A percentile compares a stretch with the other conserved stretches of the same genome.
These are phyloP conservation scores for Arthroderma sp. DNA, from an alignment of 2,329 filamentous ascomycete species.

Conservation along the genomic window DNA sequence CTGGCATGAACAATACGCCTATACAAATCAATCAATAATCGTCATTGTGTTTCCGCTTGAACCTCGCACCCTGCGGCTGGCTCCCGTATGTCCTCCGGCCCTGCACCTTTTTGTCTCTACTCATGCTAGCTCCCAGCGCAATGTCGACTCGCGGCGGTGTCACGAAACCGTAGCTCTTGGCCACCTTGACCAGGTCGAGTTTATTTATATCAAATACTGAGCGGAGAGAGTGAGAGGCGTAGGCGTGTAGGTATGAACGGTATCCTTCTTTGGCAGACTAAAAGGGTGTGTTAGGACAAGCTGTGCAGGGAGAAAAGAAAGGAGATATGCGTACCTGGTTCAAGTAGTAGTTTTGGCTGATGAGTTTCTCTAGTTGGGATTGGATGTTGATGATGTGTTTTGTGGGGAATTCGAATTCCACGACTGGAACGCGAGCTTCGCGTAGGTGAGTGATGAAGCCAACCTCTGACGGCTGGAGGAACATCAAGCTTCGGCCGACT, in stretches of 20 bases:
- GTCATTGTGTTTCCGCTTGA: conserved; percentile 38
- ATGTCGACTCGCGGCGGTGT: conserved; percentile 70
- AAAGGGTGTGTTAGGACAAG: conserved; percentile 9
- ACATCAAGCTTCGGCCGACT: conserved; percentile 82
- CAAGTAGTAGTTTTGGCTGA: conserved; percentile 90
- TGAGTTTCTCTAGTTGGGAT: conserved; percentile 85
- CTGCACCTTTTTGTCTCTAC: conserved; percentile 57
- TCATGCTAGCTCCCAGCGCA: conserved; percentile 63
- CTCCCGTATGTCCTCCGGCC: conserved; percentile 63
- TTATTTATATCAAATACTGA: conserved; percentile 78
- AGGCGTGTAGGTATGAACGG: conserved; percentile 85
- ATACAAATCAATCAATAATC: conserved; percentile 4
- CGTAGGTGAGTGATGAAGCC: conserved; percentile 88
- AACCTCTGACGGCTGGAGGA: conserved; percentile 82
- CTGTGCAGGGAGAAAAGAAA: conserved; percentile 5
- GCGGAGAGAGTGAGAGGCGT: conserved; percentile 71
- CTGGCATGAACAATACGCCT: too few relatives aligned
- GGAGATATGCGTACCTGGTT: conserved; percentile 53
- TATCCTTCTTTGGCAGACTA: conserved; percentile 61
- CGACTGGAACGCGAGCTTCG: conserved; percentile 79
- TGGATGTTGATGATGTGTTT: conserved; percentile 88
- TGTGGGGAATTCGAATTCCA: conserved; percentile 88
- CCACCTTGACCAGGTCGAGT: conserved; percentile 70
- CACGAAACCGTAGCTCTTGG: conserved; percentile 70
- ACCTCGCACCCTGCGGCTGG: conserved; percentile 57